phyloP scores from a whole-genome alignment of 2,329 filamentous ascomycete species.

The Aspergillus oerlinghausenensis region DNA sequence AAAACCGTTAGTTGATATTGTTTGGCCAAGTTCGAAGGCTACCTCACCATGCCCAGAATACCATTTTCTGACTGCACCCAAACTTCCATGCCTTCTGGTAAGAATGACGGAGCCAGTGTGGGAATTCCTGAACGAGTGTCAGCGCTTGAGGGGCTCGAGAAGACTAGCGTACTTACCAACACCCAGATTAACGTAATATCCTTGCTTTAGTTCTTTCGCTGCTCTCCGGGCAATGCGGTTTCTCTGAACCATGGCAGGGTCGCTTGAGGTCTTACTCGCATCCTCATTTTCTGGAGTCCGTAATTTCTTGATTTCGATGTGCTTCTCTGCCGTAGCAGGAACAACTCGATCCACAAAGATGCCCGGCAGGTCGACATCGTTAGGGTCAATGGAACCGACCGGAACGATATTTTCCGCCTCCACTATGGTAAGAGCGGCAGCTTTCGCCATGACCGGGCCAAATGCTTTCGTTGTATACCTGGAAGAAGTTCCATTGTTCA shows the following conservation, averaged over 20 bases:
- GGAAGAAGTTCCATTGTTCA: not conserved
- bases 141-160: not conserved
- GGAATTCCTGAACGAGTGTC: constrained; percentile 59
- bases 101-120: constrained; percentile 73
- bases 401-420: constrained; percentile 82
- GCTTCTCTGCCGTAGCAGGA: constrained; percentile 65
- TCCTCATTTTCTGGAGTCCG: constrained; percentile 40
- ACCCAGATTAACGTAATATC: constrained; percentile 33
- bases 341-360: constrained; percentile 82
- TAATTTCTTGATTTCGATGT: constrained; percentile 65
- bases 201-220: constrained; percentile 71
- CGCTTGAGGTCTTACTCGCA: constrained; percentile 31
- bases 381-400: constrained; percentile 65
- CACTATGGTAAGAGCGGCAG: constrained; percentile 71
- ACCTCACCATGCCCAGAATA: constrained; percentile 63
- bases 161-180: constrained; percentile 21
- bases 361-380: constrained; percentile 72
- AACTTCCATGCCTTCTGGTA: constrained; percentile 64
- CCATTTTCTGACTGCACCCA: constrained; percentile 87
- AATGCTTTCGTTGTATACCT: constrained; percentile 70
- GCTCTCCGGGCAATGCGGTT: constrained; percentile 69
- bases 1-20: not conserved
- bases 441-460: constrained; percentile 74
- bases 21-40: not conserved
- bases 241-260: constrained; percentile 35